These are phyloP conservation scores for Neohortaea acidophila DNA, from an alignment of 495 filamentous ascomycete species.

Conservation along the genomic window DNA sequence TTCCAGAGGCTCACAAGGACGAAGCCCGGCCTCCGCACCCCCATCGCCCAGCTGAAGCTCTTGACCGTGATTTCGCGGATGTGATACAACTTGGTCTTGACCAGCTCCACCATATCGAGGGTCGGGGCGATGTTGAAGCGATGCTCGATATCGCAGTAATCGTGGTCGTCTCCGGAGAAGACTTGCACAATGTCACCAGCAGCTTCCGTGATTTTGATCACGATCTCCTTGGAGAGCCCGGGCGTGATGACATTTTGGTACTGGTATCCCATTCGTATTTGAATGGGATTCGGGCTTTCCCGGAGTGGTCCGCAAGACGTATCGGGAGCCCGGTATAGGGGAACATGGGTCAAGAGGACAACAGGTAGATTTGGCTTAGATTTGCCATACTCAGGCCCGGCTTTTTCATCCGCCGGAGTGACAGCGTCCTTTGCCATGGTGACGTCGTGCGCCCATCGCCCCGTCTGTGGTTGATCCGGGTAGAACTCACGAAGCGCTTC, in stretches of 20 bases:
- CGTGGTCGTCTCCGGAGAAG: constrained; percentile 95
- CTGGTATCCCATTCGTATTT: constrained; percentile 64
- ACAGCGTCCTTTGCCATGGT: constrained; percentile 12
- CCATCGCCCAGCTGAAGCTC: constrained; percentile 87
- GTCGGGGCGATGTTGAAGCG: constrained; percentile 34
- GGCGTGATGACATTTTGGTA: constrained; percentile 87
- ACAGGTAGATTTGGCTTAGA: constrained; percentile 39
- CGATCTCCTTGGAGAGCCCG: constrained; percentile 52
- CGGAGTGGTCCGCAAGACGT: constrained; percentile 60
- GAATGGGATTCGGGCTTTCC: constrained; percentile 66
- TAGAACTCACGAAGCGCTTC: constrained; percentile 38
- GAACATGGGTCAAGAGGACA: constrained; percentile 84
- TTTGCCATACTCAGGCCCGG: background rate
- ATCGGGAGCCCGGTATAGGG: constrained; percentile 61
- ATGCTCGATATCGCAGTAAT: constrained; percentile 86
- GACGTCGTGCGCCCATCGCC: constrained; percentile 19
- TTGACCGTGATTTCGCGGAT: constrained; percentile 83
- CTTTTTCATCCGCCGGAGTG: background rate
- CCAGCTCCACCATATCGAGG: background rate
- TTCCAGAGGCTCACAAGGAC: constrained; percentile 83
- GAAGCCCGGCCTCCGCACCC: constrained; percentile 80
- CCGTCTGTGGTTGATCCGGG: constrained; percentile 22
- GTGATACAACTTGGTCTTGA: constrained; percentile 12
- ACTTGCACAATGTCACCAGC: constrained; percentile 57
- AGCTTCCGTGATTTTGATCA: constrained; percentile 42